phyloP scores from a whole-genome alignment of 345 rosid genomes.

The Pugionium cornutum region DNA sequence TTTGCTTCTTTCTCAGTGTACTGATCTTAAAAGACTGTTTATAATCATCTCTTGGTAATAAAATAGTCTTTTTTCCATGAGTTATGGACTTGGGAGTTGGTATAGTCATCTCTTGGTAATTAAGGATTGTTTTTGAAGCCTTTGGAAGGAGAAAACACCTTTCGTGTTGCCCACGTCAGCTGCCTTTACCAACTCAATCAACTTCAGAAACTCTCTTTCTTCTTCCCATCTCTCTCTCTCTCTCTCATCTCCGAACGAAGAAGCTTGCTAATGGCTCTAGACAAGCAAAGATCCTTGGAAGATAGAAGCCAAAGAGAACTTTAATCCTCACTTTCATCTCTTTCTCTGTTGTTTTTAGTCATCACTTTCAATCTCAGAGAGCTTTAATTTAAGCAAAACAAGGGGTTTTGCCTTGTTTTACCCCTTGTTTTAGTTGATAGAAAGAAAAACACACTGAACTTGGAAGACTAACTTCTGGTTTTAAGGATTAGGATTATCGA shows the following conservation, averaged over 20 bases:
- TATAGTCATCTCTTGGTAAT: neutral
- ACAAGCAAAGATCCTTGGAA: neutral
- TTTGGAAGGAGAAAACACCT: neutral
- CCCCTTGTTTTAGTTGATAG: neutral
- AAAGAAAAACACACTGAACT: neutral
- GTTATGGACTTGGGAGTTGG: neutral
- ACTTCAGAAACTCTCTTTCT: neutral
- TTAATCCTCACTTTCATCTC: neutral
- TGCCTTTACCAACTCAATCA: neutral
- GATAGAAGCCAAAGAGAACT: neutral
- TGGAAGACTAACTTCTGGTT: neutral
- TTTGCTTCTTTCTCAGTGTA: neutral
- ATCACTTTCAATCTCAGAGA: neutral
- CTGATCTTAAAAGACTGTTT: neutral
- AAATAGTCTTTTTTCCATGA: neutral
- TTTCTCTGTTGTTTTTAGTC: neutral
- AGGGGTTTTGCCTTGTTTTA: neutral
- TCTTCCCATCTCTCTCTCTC: neutral
- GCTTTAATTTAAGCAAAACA: neutral
- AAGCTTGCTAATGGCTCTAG: neutral
- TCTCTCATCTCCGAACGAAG: neutral
- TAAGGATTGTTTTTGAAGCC: neutral
- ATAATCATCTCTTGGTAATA: neutral
- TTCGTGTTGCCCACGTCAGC: slow-evolving; percentile 2
- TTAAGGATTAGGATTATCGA: neutral